Conservation (phyloP, 2,329 filamentous ascomycete species). For the Sphaerulina vaccinii region DNA sequence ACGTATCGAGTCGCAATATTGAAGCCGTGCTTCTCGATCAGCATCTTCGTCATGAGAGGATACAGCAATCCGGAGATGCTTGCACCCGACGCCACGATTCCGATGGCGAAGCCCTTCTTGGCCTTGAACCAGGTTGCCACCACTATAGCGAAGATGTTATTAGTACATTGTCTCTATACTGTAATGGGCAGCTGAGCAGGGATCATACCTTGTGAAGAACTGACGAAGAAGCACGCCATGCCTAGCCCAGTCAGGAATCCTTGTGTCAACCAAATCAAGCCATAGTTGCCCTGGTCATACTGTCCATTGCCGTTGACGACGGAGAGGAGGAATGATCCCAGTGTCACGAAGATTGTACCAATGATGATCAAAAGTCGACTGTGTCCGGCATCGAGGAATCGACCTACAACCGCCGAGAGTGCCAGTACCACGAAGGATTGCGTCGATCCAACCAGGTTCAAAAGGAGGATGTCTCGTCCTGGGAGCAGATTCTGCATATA, state of each 20-base stretch:
- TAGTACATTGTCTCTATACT: neutral
- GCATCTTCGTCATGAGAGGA: constrained; percentile 48
- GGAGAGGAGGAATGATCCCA: constrained; percentile 48
- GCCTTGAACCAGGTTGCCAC: constrained; percentile 52
- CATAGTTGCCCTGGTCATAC: constrained; percentile 42
- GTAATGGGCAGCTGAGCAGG: neutral
- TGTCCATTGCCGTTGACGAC: constrained; percentile 42
- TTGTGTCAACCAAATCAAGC: constrained; percentile 48
- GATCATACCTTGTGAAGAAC: constrained; percentile 48
- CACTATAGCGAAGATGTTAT: constrained; percentile 35
- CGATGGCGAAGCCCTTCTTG: constrained; percentile 49
- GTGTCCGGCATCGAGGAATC: constrained; percentile 50
- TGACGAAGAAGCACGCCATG: constrained; percentile 55
- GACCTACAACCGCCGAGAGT: constrained; percentile 48
- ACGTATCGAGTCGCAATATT: constrained; percentile 46
- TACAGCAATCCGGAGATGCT: constrained; percentile 45
- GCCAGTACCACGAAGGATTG: constrained; percentile 49
- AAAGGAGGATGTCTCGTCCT: constrained; percentile 40
- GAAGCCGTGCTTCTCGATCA: constrained; percentile 46
- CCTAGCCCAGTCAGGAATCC: constrained; percentile 49
- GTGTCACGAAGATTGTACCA: constrained; percentile 45
- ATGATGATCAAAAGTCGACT: constrained; percentile 41
- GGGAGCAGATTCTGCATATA: constrained; percentile 49
- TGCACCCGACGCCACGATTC: constrained; percentile 52
- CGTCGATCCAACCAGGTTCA: constrained; percentile 51